Percentiles rank a stretch among this genome's conserved stretches.
phyloP scores from a whole-genome alignment of 441 rosid species.

The Gossypium lobatum region DNA sequence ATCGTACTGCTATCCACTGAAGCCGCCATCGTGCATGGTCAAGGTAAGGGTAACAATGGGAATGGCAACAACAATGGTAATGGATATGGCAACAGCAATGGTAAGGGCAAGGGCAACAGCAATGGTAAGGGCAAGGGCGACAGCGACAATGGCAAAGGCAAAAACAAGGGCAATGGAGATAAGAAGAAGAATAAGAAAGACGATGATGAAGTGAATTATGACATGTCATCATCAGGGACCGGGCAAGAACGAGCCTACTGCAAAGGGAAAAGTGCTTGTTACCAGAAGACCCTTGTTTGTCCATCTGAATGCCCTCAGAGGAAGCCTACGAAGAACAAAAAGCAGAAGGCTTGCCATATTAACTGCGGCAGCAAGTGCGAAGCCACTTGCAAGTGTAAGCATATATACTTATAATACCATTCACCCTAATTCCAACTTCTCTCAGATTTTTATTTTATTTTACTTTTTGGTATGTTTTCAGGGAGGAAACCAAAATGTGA shows the following conservation, averaged over 20 bases:
- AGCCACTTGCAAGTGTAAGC: conserved; percentile 72
- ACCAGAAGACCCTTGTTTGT: conserved; percentile 45
- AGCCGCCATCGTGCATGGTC: conserved; percentile 18
- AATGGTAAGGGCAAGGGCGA: neutral
- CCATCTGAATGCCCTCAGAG: conserved; percentile 63
- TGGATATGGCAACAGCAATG: neutral
- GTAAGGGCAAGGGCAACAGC: neutral
- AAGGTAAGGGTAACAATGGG: neutral
- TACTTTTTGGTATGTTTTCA: conserved; percentile 16
- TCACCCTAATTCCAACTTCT: neutral
- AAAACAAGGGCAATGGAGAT: neutral
- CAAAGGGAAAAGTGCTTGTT: conserved; percentile 39
- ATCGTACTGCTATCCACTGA: conserved; percentile 21
- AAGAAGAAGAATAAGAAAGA: neutral
- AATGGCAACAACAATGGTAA: neutral
- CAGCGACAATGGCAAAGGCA: neutral
- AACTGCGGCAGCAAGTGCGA: conserved; percentile 77
- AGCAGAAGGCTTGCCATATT: conserved; percentile 54
- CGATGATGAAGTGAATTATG: conserved; percentile 25
- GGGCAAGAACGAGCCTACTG: conserved; percentile 54
- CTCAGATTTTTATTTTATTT: neutral
- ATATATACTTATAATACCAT: neutral
- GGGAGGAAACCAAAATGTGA: conserved; percentile 70
- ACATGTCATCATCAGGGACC: conserved; percentile 19
- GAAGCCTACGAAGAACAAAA: conserved; percentile 62